Evolutionary conservation across 2,329 filamentous ascomycete species (phyloP).

Genomic region (Aciculosporium take): DNA sequence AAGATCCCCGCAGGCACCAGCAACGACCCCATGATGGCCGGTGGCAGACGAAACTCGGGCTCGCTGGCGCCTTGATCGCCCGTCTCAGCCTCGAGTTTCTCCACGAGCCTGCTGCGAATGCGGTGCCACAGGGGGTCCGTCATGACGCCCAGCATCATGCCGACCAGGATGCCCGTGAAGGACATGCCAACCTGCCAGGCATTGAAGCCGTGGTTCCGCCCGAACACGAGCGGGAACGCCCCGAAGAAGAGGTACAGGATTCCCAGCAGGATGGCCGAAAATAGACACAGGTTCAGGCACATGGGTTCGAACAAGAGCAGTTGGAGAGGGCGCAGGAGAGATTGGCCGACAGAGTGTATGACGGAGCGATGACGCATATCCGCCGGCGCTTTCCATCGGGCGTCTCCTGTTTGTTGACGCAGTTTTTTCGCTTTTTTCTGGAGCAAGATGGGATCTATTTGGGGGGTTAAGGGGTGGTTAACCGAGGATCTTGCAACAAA

Average conservation of each 20-base stretch:
- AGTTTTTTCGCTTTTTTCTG: constrained; percentile 55
- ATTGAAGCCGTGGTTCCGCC: constrained; percentile 58
- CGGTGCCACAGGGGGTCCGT: constrained; percentile 53
- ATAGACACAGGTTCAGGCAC: constrained; percentile 67
- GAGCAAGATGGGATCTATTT: constrained; percentile 49
- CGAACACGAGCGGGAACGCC: constrained; percentile 70
- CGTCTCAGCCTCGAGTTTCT: constrained; percentile 34
- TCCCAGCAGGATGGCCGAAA: constrained; percentile 73
- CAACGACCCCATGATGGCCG: constrained; percentile 58
- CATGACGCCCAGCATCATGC: constrained; percentile 49
- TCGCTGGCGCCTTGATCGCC: constrained; percentile 47
- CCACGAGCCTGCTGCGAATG: constrained; percentile 43
- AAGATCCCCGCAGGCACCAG: constrained; percentile 73
- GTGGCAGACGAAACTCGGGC: constrained; percentile 75
- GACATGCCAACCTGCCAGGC: constrained; percentile 67
- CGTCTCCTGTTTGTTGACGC: constrained; percentile 63
- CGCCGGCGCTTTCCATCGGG: constrained; percentile 60
- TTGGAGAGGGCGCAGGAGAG: constrained; percentile 58
- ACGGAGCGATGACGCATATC: constrained; percentile 62
- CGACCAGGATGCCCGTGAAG: constrained; percentile 58
- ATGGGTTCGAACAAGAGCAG: constrained; percentile 73
- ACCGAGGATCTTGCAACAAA: not conserved
- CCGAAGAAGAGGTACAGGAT: constrained; percentile 87
- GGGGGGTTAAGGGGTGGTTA: not conserved
- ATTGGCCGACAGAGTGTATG: constrained; percentile 39